Evolutionary conservation across 78 protist species (phyloP).

Genomic region (Parvularia atlantis): DNA sequence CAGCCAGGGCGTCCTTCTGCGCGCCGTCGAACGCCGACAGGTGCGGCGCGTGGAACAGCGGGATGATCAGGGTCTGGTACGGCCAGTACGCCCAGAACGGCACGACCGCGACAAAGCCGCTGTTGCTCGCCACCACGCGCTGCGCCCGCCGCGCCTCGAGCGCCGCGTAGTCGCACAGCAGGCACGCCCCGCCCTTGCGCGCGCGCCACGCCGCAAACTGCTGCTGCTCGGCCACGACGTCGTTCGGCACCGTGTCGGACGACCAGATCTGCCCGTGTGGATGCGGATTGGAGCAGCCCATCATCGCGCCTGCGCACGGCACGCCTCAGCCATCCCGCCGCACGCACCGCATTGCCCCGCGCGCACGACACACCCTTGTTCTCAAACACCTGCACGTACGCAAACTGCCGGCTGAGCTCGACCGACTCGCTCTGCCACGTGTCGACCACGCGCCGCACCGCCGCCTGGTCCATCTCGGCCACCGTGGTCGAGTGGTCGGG

Average conservation of each 20-base stretch:
- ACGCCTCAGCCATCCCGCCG: too few species aligned
- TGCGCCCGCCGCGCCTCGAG: background rate
- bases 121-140: conserved; percentile 8
- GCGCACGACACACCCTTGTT: conserved; percentile 19
- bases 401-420: background rate
- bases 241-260: conserved; percentile 7
- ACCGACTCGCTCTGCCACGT: conserved; percentile 11
- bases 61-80: conserved; percentile 24
- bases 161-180: conserved; percentile 16
- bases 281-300: conserved; percentile 46
- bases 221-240: background rate
- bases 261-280: conserved; percentile 51
- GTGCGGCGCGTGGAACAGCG: background rate
- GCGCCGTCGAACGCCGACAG: background rate
- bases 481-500: conserved; percentile 27
- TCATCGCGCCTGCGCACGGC: conserved; percentile 18
- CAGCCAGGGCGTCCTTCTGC: background rate
- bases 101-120: conserved; percentile 21
- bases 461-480: conserved; percentile 12
- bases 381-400: conserved; percentile 34
- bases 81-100: conserved; percentile 56
- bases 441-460: conserved; percentile 8
- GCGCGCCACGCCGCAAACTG: background rate
- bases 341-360: too few species aligned
- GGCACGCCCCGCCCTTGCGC: background rate